Base-by-base conservation (phyloP, 1,284 basidiomycete genomes). In the Ustilago lituana region DNA sequence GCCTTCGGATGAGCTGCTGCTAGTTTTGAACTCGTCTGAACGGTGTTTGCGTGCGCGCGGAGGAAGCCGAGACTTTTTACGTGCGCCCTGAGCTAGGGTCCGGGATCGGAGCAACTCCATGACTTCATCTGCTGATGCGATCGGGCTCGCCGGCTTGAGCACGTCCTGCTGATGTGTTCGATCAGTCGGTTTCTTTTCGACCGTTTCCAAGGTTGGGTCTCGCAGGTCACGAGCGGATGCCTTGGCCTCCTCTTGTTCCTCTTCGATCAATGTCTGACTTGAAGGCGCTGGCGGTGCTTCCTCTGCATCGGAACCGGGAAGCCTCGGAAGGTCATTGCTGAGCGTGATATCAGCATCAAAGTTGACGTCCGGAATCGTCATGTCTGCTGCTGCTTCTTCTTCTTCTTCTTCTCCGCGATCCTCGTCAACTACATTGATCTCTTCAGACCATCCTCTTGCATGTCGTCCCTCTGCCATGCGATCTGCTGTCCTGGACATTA, bases 231-330 rank as follows among this genome's bases (percentile, higher is more conserved):
- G 43, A 4, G 55, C 14, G 4, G 47, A 29, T 5, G 27, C 40
- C 26, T 43, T 48, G 6, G 29, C 39, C 5, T 43, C 53, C 3
- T 52, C 40, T 29, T 47, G 35, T 29, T 68, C 51, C 8, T 43
- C 64, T 22, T 70, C 67, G 45, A 69, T 45, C 24, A 63, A 45
- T 2, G 66, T 63, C 26, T 63, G 66, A 32, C 66, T 63, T 17
- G 66, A 63, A 27, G 66, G 66, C 20, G 57, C 63, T 4, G 44
- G 49, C 1, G 31, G 27, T 10, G 27, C 37, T 6, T 48, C 56
- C 9, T 59, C 66, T 3, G 1, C 43, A 9, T 49, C 37, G 2
- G 26, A 33, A 3, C 12, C 19, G 3, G 26, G 39, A 15, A 40
- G 37, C 4, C 10, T 10, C 5, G 53, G 20, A 3, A 27, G 43